Evolutionary conservation across 176 grass and related monocot genomes (phyloP).

Genomic region (Rhipidocladum racemiflorum): DNA sequence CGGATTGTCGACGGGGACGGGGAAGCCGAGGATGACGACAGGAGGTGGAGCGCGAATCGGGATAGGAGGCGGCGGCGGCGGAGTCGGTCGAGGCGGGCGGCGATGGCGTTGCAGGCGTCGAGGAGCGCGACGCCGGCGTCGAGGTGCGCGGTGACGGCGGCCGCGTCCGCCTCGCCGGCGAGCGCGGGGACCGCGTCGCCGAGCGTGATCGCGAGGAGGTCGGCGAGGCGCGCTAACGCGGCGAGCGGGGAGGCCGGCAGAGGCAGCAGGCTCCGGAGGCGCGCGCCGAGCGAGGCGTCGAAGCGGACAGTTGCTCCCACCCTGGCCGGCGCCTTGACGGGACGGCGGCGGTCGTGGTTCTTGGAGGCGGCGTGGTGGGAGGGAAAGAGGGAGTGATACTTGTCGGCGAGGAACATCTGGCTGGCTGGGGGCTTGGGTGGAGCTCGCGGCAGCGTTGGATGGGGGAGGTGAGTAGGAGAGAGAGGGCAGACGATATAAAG

Average conservation of each 20-base stretch:
- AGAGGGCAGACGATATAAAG: conserved; percentile 11
- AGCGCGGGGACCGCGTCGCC: conserved; percentile 31
- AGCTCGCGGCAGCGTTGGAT: conserved; percentile 4
- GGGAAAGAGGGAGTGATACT: conserved; percentile 41
- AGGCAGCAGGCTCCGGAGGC: conserved; percentile 34
- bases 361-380: background rate
- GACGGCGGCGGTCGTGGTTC: background rate
- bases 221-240: conserved; percentile 36
- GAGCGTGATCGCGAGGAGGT: conserved; percentile 56
- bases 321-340: background rate
- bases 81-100: conserved; percentile 47
- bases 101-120: conserved; percentile 63
- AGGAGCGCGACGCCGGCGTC: conserved; percentile 63
- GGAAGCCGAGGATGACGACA: conserved; percentile 13
- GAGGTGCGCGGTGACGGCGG: conserved; percentile 37
- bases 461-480: background rate
- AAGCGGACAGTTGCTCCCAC: background rate
- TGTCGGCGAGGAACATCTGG: conserved; percentile 72
- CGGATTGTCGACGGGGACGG: background rate
- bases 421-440: background rate
- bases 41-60: conserved; percentile 62
- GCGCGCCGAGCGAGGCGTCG: conserved; percentile 39
- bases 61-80: conserved; percentile 59
- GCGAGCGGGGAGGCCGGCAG: conserved; percentile 36
- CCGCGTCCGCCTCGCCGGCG: background rate